Conservation (phyloP, 352 stramenopile genomes). For the Phytophthora constricta region DNA sequence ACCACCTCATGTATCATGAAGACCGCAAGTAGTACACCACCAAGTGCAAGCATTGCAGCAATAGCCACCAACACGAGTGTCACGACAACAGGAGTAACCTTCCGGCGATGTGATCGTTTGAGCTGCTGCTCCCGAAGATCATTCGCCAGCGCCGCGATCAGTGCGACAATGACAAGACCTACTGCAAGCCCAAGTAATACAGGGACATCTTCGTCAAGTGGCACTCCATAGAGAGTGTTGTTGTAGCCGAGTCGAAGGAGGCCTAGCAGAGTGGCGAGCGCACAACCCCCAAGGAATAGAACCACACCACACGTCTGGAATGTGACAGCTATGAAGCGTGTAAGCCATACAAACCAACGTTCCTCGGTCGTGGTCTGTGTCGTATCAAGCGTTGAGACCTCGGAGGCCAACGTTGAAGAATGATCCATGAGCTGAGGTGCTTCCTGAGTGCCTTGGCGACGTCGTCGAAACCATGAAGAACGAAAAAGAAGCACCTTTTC, state of each 20-base stretch:
- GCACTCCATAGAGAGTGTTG: conserved; percentile 57
- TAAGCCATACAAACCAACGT: conserved; percentile 77
- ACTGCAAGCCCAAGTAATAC: conserved; percentile 49
- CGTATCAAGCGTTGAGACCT: conserved; percentile 52
- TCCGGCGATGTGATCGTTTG: conserved; percentile 30
- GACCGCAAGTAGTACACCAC: conserved; percentile 43
- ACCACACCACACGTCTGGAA: conserved; percentile 38
- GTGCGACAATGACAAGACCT: conserved; percentile 36
- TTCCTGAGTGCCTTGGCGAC: conserved; percentile 1
- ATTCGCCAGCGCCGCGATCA: conserved; percentile 60
- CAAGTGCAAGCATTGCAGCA: conserved; percentile 49
- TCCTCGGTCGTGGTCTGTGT: conserved; percentile 73
- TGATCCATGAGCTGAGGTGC: conserved; percentile 10
- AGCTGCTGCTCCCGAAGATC: conserved; percentile 52
- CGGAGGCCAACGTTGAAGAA: not conserved
- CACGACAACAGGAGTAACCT: conserved; percentile 23
- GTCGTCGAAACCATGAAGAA: conserved; percentile 24
- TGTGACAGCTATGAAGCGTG: conserved; percentile 48
- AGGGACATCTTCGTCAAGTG: conserved; percentile 51
- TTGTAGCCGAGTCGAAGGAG: conserved; percentile 60
- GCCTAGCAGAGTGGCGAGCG: conserved; percentile 58
- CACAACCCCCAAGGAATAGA: conserved; percentile 56
- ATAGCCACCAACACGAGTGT: conserved; percentile 44
- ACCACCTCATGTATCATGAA: conserved; percentile 74
- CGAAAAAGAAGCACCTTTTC: conserved; percentile 80